These are phyloP conservation scores for Cryptococcus deneoformans DNA, from an alignment of 1,284 basidiomycete genomes.

Conservation along the genomic window DNA sequence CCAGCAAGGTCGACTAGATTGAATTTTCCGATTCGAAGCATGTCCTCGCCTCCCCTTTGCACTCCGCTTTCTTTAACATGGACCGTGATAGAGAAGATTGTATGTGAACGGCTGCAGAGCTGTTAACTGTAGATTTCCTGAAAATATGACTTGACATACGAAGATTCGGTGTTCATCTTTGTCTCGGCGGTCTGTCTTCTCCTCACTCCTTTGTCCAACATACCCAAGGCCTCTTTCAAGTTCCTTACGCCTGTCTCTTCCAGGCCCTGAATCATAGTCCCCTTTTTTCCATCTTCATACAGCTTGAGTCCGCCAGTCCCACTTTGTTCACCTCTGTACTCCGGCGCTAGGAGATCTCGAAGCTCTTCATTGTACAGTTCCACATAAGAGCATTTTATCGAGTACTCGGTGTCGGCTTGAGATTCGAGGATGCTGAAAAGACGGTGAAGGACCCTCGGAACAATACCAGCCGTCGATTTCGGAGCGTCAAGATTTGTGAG, in stretches of 20 bases:
- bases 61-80: constrained; percentile 79
- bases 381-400: constrained; percentile 90
- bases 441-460: constrained; percentile 91
- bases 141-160: constrained; percentile 46
- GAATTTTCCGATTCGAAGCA: constrained; percentile 90
- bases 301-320: constrained; percentile 66
- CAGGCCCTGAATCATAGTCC: constrained; percentile 90
- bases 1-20: constrained; percentile 98
- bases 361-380: constrained; percentile 99
- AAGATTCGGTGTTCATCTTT: constrained; percentile 95
- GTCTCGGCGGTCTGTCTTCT: constrained; percentile 93
- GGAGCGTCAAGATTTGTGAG: constrained; percentile 80
- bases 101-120: constrained; percentile 77
- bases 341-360: constrained; percentile 80
- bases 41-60: constrained; percentile 66
- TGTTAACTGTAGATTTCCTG: neutral
- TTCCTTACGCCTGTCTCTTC: constrained; percentile 86
- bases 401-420: constrained; percentile 69
- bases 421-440: constrained; percentile 86
- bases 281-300: constrained; percentile 86
- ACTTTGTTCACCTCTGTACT: constrained; percentile 59
- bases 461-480: constrained; percentile 88
- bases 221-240: constrained; percentile 76
- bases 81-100: constrained; percentile 93
- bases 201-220: constrained; percentile 85